phyloP scores from a whole-genome alignment of 805 yeast species.

The Phaffomyces antillensis region DNA sequence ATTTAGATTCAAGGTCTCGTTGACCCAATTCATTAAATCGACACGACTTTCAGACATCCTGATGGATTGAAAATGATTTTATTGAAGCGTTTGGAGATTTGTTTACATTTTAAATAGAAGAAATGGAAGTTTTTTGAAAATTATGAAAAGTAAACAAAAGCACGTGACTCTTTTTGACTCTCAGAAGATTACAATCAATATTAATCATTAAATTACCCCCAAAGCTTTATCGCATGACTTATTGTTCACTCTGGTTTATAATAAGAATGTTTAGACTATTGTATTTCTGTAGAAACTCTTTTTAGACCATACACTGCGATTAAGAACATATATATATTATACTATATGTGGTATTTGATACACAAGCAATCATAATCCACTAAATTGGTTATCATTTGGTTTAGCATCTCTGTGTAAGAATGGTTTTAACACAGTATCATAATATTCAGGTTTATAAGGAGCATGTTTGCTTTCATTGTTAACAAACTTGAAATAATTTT shows the following conservation, averaged over 20 bases:
- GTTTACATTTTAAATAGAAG: background rate
- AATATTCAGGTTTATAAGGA: conserved; percentile 52
- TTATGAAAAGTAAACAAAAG: no score
- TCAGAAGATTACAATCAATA: no score
- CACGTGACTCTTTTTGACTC: no score
- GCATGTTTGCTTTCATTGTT: conserved; percentile 27
- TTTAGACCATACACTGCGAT: no score
- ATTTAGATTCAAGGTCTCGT: conserved; percentile 55
- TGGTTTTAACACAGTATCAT: conserved; percentile 14
- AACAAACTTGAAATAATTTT: conserved; percentile 63
- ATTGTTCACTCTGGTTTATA: no score
- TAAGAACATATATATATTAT: no score
- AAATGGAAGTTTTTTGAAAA: background rate
- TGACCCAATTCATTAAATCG: conserved; percentile 82
- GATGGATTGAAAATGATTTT: no score
- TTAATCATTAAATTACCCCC: no score
- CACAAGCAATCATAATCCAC: no score
- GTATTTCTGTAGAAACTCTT: background rate
- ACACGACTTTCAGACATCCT: conserved; percentile 35
- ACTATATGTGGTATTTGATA: no score
- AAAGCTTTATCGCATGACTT: no score
- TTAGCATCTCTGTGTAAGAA: conserved; percentile 16
- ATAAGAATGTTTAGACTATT: background rate
- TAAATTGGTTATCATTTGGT: conserved; percentile 12
- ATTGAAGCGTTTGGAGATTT: background rate